Conservation (phyloP, 345 rosid species). For the rapeseed (Brassica napus) region Da-Ae NC_063448.1:2516001-2516500, state of each 20-base stretch:
- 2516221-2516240: conserved; percentile 36
- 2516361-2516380: too few relatives aligned
- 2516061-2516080: conserved; percentile 22
- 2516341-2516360: too few relatives aligned
- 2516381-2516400: too few relatives aligned
- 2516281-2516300: conserved; percentile 35
- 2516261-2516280: conserved; percentile 43
- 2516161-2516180: conserved; percentile 31
- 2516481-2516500: too few relatives aligned
- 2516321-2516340: background rate
- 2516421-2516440: too few relatives aligned
- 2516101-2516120: conserved; percentile 37
- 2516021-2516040: conserved; percentile 45
- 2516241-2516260: conserved; percentile 45
- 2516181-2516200: conserved; percentile 51
- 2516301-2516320: background rate
- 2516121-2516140: conserved; percentile 29
- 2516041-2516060: conserved; percentile 58
- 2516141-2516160: conserved; percentile 38
- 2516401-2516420: too few relatives aligned
- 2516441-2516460: too few relatives aligned
- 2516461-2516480: too few relatives aligned
- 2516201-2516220: conserved; percentile 48
- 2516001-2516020: conserved; percentile 40
- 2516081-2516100: conserved; percentile 24